Evolutionary conservation across 352 stramenopile genomes (phyloP).

Genomic region (Lagenidium giganteum): DNA sequence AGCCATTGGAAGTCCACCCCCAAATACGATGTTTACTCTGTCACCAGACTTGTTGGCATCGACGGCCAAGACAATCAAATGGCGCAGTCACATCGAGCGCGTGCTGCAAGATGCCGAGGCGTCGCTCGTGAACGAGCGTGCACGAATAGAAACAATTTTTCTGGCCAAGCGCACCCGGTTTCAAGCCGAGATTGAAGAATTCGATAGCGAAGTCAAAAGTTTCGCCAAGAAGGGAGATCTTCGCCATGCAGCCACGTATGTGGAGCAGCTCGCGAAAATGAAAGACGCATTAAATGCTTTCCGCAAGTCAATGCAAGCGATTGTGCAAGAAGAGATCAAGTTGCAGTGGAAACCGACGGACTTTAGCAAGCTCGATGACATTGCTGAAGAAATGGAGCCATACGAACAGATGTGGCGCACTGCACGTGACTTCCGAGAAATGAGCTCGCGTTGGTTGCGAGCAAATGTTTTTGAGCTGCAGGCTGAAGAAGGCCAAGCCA

Average conservation of each 20-base stretch:
- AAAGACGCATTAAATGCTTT: constrained; percentile 58
- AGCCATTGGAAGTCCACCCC: not conserved
- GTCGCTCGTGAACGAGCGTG: constrained; percentile 47
- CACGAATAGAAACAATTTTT: constrained; percentile 68
- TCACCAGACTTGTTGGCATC: constrained; percentile 39
- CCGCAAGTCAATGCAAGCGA: constrained; percentile 45
- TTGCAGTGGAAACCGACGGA: constrained; percentile 67
- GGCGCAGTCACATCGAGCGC: constrained; percentile 51
- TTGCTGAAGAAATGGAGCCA: constrained; percentile 64
- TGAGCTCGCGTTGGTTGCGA: constrained; percentile 57
- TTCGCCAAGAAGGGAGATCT: constrained; percentile 78
- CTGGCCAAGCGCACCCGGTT: constrained; percentile 65
- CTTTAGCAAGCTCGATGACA: constrained; percentile 69
- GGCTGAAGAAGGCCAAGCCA: constrained; percentile 37
- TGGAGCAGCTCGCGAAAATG: constrained; percentile 69
- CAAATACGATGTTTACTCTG: constrained; percentile 9
- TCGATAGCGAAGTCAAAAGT: constrained; percentile 56
- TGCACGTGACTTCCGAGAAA: constrained; percentile 65
- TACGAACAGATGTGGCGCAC: constrained; percentile 78
- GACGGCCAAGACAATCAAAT: constrained; percentile 64
- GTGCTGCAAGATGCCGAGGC: constrained; percentile 48
- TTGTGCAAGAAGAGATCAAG: constrained; percentile 56
- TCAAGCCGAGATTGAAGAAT: constrained; percentile 68
- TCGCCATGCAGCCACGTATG: constrained; percentile 66
- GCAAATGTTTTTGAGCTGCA: constrained; percentile 64